phyloP scores from a whole-genome alignment of 441 rosid species.

The Arabidopsis lyrata region DNA sequence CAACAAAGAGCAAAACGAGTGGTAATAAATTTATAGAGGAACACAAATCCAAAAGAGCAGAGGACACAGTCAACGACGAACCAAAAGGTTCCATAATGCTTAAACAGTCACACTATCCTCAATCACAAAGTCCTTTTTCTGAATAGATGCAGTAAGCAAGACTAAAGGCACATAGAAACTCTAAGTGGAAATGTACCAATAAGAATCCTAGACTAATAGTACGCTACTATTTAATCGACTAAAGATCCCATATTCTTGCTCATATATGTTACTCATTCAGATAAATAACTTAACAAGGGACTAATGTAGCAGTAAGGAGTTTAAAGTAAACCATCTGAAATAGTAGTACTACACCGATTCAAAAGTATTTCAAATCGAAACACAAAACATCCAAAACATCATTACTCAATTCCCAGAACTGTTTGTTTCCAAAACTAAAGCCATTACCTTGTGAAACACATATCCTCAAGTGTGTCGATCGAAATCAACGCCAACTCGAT shows the following conservation, averaged over 20 bases:
- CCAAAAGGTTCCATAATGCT: neutral
- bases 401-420: conserved; percentile 19
- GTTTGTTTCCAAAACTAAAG: conserved; percentile 25
- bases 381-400: conserved; percentile 33
- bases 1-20: neutral
- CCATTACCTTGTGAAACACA: conserved; percentile 39
- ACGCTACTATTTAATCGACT: neutral
- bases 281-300: conserved; percentile 26
- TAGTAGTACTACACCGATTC: conserved; percentile 31
- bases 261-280: conserved; percentile 2
- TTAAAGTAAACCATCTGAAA: conserved; percentile 26
- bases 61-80: neutral
- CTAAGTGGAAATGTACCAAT: neutral
- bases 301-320: conserved; percentile 25
- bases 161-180: neutral
- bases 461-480: conserved; percentile 20
- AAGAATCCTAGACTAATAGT: neutral
- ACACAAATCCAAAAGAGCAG: neutral
- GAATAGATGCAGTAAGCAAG: neutral
- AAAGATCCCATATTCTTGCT: conserved; percentile 6
- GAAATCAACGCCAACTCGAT: conserved; percentile 68
- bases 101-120: neutral
- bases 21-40: neutral
- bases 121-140: neutral
- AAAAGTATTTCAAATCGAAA: conserved; percentile 13